Percentiles rank a stretch among this genome's conserved stretches.
These are phyloP conservation scores for Phanerochaete sordida DNA, from an alignment of 768 basidiomycete genomes.

Conservation along the genomic window DNA sequence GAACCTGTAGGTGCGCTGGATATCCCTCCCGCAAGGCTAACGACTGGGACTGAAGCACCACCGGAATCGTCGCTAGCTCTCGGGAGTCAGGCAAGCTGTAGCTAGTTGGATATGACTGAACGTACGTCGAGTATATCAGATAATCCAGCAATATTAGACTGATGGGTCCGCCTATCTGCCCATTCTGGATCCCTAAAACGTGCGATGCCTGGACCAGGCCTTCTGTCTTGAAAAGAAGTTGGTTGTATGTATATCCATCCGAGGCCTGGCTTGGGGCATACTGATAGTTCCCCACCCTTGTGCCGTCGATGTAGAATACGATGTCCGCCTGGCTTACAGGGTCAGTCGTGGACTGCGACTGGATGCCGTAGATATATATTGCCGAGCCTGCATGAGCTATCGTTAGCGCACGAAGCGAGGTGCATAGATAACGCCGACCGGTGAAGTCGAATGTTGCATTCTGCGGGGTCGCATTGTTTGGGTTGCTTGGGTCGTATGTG, in stretches of 20 bases:
- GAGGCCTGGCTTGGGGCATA: background rate
- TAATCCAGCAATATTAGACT: background rate
- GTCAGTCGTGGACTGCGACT: background rate
- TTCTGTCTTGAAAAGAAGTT: background rate
- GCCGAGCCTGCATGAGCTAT: background rate
- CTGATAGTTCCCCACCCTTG: background rate
- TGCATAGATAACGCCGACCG: conserved; percentile 2
- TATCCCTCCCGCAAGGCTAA: too few relatives aligned
- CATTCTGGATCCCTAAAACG: background rate
- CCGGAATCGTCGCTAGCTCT: too few relatives aligned
- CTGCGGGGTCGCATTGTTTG: background rate
- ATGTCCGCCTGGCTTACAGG: background rate
- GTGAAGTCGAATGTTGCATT: conserved; percentile 13
- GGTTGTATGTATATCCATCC: background rate
- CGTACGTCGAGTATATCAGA: background rate
- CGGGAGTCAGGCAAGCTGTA: too few relatives aligned
- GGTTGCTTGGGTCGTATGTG: conserved; percentile 8
- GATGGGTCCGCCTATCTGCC: background rate
- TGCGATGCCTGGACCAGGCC: background rate
- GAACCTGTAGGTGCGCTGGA: too few relatives aligned
- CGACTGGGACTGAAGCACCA: background rate
- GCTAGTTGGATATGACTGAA: too few relatives aligned
- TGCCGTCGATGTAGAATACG: background rate
- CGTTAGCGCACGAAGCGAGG: too few relatives aligned
- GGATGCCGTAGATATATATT: background rate